Evolutionary conservation across 495 filamentous ascomycete genomes (phyloP).

Genomic region (Penicillium lividum): DNA sequence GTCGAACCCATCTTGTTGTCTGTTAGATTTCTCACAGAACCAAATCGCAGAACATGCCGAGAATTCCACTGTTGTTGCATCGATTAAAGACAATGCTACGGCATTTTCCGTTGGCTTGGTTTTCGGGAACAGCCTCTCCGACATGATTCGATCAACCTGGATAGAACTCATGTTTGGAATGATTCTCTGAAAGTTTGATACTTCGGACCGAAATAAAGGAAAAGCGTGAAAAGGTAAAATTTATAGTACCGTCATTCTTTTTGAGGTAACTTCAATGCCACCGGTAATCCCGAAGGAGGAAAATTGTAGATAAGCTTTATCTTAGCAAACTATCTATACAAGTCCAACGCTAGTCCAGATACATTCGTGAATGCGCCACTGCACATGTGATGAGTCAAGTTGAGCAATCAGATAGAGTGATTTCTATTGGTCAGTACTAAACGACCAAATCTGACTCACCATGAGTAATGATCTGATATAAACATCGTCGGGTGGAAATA

Average conservation of each 20-base stretch:
- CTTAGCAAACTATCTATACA: background rate
- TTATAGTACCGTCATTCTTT: background rate
- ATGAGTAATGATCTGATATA: background rate
- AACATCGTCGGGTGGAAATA: no score
- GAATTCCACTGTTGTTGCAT: constrained; percentile 32
- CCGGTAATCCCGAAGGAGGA: constrained; percentile 1
- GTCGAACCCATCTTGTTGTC: background rate
- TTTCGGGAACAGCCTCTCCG: constrained; percentile 18
- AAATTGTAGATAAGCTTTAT: background rate
- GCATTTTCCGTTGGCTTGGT: constrained; percentile 1
- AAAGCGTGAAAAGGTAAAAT: background rate
- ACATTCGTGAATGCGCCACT: background rate
- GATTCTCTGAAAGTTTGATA: background rate
- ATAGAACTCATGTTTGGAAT: background rate
- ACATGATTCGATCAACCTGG: background rate
- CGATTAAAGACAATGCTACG: constrained; percentile 30
- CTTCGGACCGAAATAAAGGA: background rate
- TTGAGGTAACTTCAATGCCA: background rate
- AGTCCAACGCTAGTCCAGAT: background rate
- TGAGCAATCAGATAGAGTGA: background rate
- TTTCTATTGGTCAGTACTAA: background rate
- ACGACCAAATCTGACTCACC: background rate
- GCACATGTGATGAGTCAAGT: background rate
- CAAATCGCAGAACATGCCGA: constrained; percentile 26
- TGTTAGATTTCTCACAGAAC: constrained; percentile 25